These are phyloP conservation scores for Verticillium zaregamsianum DNA, from an alignment of 2,329 filamentous ascomycete species.

Conservation along the genomic window DNA sequence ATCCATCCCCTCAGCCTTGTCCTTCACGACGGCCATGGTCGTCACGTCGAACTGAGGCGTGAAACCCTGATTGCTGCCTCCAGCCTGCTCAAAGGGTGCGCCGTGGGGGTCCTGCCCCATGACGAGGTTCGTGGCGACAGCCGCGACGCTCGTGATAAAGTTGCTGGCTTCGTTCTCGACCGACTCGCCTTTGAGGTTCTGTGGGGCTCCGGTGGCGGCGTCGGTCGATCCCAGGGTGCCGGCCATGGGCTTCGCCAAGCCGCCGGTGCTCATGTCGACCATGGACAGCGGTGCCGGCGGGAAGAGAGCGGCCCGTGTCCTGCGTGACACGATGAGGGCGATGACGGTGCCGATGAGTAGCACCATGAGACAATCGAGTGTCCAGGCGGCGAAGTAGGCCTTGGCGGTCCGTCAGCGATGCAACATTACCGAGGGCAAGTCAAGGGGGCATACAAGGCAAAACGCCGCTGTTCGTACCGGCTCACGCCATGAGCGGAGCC, in stretches of 20 bases:
- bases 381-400: conserved; percentile 1
- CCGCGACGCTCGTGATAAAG: conserved; percentile 55
- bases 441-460: conserved; percentile 32
- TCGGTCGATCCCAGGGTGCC: conserved; percentile 57
- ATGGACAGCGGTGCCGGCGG: conserved; percentile 58
- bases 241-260: conserved; percentile 56
- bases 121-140: conserved; percentile 13
- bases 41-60: not conserved
- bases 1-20: conserved; percentile 8
- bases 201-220: conserved; percentile 58
- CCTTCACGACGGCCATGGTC: conserved; percentile 8
- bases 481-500: conserved; percentile 60
- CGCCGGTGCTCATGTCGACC: conserved; percentile 52
- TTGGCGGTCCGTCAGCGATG: not conserved
- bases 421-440: conserved; percentile 31
- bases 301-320: conserved; percentile 33
- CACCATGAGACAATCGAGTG: conserved; percentile 29
- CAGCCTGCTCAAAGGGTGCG: not conserved
- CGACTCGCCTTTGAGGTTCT: conserved; percentile 51
- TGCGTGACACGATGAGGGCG: conserved; percentile 43
- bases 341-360: conserved; percentile 40
- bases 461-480: conserved; percentile 51
- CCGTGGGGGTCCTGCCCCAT: conserved; percentile 3
- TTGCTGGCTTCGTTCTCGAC: conserved; percentile 29
- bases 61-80: not conserved